Evolutionary conservation across 148 eudicot genomes (phyloP).

Genomic region (Camellia lanceoleosa): DNA sequence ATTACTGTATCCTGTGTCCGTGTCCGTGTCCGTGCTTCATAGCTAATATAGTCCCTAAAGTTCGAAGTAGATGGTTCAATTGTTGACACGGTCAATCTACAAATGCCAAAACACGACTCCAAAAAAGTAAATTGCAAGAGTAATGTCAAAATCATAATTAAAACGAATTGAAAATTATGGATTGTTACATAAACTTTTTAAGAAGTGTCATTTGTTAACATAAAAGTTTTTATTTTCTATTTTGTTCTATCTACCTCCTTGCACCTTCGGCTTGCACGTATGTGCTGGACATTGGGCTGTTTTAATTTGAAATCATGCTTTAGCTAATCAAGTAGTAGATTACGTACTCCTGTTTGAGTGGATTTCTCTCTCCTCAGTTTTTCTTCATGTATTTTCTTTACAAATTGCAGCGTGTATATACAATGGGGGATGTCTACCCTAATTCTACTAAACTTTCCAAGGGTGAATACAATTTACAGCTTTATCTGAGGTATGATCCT

Average conservation of each 20-base stretch:
- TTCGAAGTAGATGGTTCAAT: too few relatives aligned
- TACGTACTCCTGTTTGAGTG: background rate
- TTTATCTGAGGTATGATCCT: slow-evolving; percentile 64
- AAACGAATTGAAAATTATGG: too few relatives aligned
- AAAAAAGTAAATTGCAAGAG: too few relatives aligned
- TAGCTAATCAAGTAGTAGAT: background rate
- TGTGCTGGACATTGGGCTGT: background rate
- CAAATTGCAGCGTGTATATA: slow-evolving; percentile 65
- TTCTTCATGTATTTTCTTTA: slow-evolving; percentile 11
- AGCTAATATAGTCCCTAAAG: too few relatives aligned
- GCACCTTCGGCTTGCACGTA: background rate
- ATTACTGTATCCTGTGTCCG: too few relatives aligned
- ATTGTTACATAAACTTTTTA: background rate
- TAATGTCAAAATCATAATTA: too few relatives aligned
- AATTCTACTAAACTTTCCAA: slow-evolving; percentile 71
- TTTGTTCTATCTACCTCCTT: background rate
- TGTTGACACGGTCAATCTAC: too few relatives aligned
- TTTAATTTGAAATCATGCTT: background rate
- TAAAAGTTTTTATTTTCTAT: background rate
- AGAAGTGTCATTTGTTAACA: background rate
- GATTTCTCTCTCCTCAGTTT: slow-evolving; percentile 1
- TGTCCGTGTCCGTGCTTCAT: too few relatives aligned
- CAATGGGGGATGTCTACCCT: slow-evolving; percentile 94
- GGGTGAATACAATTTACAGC: slow-evolving; percentile 78
- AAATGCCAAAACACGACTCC: too few relatives aligned